Conservation (phyloP, 225 moss, liverwort and hornwort species). For the Sphagnum contortum region DNA sequence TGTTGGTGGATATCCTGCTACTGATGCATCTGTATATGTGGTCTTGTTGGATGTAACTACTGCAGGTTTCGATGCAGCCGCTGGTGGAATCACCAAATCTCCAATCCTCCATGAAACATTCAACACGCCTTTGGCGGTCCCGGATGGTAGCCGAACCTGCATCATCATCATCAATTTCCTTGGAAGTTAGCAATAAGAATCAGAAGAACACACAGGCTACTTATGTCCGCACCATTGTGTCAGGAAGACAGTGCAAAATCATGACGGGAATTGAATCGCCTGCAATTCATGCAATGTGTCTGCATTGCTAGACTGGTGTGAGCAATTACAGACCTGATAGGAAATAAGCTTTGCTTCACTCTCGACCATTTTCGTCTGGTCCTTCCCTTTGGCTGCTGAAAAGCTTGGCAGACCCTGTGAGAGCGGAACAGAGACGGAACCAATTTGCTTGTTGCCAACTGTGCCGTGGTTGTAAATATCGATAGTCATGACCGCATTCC, state of each 20-base stretch:
- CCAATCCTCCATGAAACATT: conserved; percentile 45
- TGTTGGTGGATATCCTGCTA: conserved; percentile 3
- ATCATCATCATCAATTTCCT: neutral
- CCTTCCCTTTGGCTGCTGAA: conserved; percentile 1
- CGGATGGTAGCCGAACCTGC: conserved; percentile 62
- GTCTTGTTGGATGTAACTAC: neutral
- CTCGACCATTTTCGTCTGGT: too few relatives aligned
- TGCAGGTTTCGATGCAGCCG: neutral
- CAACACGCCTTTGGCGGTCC: conserved; percentile 53
- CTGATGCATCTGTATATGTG: neutral
- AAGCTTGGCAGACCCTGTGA: conserved; percentile 10
- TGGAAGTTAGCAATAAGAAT: conserved; percentile 24
- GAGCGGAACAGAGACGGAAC: conserved; percentile 34
- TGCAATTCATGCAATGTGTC: too few relatives aligned
- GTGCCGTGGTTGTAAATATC: conserved; percentile 46
- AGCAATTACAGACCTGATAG: too few relatives aligned
- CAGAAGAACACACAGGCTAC: too few relatives aligned
- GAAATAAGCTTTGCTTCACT: too few relatives aligned
- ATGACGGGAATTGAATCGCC: too few relatives aligned
- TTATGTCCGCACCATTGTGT: too few relatives aligned
- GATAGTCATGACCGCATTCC: conserved; percentile 31
- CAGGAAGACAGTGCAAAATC: neutral
- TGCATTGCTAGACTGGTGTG: too few relatives aligned
- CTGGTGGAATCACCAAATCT: conserved; percentile 7
- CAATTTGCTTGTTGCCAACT: conserved; percentile 34